Evolutionary conservation across 2,329 filamentous ascomycete genomes (phyloP).

Genomic region (Cladosporium sp.): DNA sequence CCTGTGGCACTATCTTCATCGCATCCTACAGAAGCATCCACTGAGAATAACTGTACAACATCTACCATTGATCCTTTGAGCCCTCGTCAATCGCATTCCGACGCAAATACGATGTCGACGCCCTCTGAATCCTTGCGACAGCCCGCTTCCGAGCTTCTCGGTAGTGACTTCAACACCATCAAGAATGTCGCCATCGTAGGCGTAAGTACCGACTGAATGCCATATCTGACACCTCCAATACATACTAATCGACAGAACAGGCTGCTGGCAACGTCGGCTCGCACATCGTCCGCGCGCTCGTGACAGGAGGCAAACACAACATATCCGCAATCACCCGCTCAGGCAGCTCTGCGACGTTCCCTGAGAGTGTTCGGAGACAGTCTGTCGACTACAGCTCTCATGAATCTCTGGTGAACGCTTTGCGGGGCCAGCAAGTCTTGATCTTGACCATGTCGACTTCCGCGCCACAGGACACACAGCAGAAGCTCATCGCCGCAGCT

Average conservation of each 20-base stretch:
- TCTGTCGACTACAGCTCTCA: slow-evolving; percentile 33
- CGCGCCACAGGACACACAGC: slow-evolving; percentile 24
- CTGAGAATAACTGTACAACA: neutral
- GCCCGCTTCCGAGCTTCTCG: neutral
- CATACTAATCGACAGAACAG: neutral
- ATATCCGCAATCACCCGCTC: slow-evolving; percentile 44
- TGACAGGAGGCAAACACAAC: slow-evolving; percentile 36
- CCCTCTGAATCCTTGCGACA: no score
- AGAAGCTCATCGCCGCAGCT: slow-evolving; percentile 35
- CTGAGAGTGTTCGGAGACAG: slow-evolving; percentile 26
- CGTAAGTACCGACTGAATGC: neutral
- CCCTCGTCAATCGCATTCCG: neutral
- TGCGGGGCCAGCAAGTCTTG: slow-evolving; percentile 37
- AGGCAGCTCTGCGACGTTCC: slow-evolving; percentile 43
- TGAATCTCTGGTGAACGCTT: slow-evolving; percentile 29
- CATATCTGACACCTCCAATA: neutral
- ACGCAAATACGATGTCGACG: neutral
- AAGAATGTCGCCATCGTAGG: slow-evolving; percentile 13
- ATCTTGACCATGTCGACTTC: slow-evolving; percentile 36
- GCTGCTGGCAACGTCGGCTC: slow-evolving; percentile 35
- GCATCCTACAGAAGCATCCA: neutral
- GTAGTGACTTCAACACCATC: neutral
- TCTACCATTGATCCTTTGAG: neutral
- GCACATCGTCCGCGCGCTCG: slow-evolving; percentile 37
- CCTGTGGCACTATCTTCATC: neutral